Percentiles rank a stretch among this genome's conserved stretches.
Evolutionary conservation across 148 eudicot genomes (phyloP).

Genomic region (Polygonum aviculare): DNA sequence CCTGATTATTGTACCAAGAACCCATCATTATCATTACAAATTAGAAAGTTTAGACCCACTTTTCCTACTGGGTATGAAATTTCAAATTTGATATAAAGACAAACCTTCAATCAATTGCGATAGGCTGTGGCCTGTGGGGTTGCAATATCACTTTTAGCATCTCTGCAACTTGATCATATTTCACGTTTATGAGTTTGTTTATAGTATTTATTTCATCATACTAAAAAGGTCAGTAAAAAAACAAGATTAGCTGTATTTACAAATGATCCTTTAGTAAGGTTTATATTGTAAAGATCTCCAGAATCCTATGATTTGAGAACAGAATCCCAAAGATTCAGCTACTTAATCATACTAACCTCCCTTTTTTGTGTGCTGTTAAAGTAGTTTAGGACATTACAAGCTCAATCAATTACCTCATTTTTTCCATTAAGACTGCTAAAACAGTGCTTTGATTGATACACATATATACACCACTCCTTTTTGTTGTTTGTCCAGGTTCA

Average conservation of each 20-base stretch:
- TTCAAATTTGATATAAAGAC: neutral
- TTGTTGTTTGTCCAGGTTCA: neutral
- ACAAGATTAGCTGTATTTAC: neutral
- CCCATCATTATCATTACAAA: constrained; percentile 1
- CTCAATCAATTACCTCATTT: neutral
- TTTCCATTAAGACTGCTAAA: neutral
- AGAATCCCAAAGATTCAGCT: neutral
- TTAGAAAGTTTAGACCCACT: neutral
- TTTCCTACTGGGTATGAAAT: neutral
- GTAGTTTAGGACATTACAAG: neutral
- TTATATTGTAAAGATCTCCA: neutral
- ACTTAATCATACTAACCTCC: neutral
- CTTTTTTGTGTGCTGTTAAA: neutral
- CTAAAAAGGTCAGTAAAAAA: neutral
- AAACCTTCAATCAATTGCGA: neutral
- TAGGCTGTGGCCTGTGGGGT: neutral
- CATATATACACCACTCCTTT: neutral
- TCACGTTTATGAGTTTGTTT: neutral
- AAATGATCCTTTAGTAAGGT: neutral
- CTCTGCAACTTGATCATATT: neutral
- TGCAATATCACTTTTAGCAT: neutral
- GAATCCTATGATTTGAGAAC: neutral
- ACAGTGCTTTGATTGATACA: neutral
- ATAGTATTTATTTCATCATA: neutral
- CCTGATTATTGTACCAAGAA: neutral